Evolutionary conservation across 352 stramenopile species (phyloP), one percentile per base, ranked within the genome.

Genomic region (Pythium sp.): DNA sequence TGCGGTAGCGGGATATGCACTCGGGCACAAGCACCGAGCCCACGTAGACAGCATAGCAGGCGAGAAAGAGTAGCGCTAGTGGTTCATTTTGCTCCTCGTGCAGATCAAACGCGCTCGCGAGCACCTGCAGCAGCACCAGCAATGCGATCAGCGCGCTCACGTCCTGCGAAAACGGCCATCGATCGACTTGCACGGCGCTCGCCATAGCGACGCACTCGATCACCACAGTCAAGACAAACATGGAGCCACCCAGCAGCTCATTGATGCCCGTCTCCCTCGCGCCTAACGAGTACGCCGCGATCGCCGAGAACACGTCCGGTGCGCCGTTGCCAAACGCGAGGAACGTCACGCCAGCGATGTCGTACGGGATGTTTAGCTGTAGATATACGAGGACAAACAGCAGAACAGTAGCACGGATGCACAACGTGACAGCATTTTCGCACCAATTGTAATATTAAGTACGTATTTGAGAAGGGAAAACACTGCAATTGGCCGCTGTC

Each of bases 301-400:
- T 86, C 3, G 91, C 84, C 3, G 92, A 97, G 61, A 98, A 98
- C 0, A 99, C 96, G 77, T 99, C 98, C 2, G 97, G 96, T 15
- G 97, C 97, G 66, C 98, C 87, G 80, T 99, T 99, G 18, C 97
- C 98, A 63, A 99, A 97, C 38, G 97, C 96, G 46, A 99, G 78
- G 51, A 99, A 94, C 4, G 97, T 99, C 58, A 99, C 97, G 30
- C 98, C 97, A 2, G 97, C 95, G 63, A 99, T 95, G 51, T 97
- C 89, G 62, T 91, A 91, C 49, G 90, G 83, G n/a, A 97, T 78
- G 30, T 88, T 75, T 5, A 97, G 76, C 60, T 89, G 72, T 47
- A 47, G 14, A n/a, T n/a, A 47, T 47, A 46, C 38, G 14, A 46
- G 38, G n/a, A n/a, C n/a, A n/a, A n/a, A n/a, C 20, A 28, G 20